Evolutionary conservation across 2,329 filamentous ascomycete species (phyloP).

Genomic region (Calonectria naviculata): DNA sequence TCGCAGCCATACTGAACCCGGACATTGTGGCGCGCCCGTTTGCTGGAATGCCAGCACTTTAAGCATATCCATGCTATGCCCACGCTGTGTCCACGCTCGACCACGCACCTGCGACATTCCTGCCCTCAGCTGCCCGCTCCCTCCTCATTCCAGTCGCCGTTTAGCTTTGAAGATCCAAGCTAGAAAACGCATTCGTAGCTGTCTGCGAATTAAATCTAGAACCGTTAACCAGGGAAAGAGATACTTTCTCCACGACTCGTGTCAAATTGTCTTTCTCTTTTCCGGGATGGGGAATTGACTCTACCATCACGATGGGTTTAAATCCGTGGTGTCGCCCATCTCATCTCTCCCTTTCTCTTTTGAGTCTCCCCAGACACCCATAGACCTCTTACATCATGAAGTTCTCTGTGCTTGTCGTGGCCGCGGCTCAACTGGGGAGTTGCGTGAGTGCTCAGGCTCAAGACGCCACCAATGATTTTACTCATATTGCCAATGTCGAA

Average conservation of each 20-base stretch:
- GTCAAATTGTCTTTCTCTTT: neutral
- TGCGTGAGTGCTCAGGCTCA: neutral
- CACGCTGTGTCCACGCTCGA: neutral
- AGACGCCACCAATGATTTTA: neutral
- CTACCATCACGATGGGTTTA: neutral
- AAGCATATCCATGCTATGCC: neutral
- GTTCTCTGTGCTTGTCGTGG: neutral
- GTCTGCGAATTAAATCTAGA: neutral
- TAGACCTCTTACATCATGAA: conserved; percentile 19
- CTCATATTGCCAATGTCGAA: neutral
- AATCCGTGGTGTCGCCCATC: neutral
- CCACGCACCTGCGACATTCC: neutral
- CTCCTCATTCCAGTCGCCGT: neutral
- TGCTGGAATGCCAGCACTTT: neutral
- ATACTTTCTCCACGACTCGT: neutral
- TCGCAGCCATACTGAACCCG: neutral
- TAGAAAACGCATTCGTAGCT: neutral
- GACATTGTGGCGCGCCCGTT: neutral
- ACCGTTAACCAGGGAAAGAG: neutral
- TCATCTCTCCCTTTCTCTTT: neutral
- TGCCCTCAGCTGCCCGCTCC: neutral
- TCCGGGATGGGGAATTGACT: neutral
- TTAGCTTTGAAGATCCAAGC: neutral
- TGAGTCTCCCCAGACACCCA: neutral
- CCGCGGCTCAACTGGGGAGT: conserved; percentile 7